Evolutionary conservation across 192 early-diverging fungal genomes (phyloP).

Genomic region (Backusella tarrabulga): DNA sequence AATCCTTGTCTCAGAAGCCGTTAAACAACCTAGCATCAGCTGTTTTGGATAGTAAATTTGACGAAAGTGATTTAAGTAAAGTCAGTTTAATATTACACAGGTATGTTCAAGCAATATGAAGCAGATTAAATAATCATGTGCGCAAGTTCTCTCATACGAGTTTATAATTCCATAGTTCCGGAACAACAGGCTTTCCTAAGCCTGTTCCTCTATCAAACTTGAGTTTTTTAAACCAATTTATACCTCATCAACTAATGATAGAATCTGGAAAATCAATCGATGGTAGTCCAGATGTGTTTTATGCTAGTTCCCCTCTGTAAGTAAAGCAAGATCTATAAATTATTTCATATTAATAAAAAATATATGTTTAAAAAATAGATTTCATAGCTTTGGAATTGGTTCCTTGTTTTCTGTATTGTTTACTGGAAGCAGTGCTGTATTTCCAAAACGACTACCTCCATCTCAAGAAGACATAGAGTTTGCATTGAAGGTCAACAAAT

Average conservation of each 20-base stretch:
- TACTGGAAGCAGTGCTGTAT: neutral
- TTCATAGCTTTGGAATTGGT: neutral
- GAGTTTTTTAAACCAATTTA: conserved; percentile 1
- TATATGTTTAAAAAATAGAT: neutral
- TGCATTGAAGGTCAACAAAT: conserved; percentile 5
- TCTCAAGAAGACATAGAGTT: neutral
- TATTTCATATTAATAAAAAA: neutral
- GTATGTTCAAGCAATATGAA: neutral
- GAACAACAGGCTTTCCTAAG: conserved; percentile 13
- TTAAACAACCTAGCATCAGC: neutral
- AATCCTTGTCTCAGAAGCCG: neutral
- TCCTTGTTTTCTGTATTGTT: neutral
- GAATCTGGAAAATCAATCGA: neutral
- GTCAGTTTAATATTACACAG: neutral
- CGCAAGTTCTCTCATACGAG: neutral
- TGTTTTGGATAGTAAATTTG: neutral
- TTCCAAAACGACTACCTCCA: neutral
- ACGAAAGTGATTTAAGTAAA: neutral
- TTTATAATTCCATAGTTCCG: neutral
- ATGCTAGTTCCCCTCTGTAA: neutral
- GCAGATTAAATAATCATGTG: neutral
- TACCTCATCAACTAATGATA: neutral
- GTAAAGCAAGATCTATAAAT: neutral
- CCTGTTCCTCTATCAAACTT: neutral
- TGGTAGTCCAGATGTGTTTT: neutral